A percentile compares a stretch with the other conserved stretches of the same genome.
phyloP scores from a whole-genome alignment of 495 filamentous ascomycete species.

The Tuber calosporum region DNA sequence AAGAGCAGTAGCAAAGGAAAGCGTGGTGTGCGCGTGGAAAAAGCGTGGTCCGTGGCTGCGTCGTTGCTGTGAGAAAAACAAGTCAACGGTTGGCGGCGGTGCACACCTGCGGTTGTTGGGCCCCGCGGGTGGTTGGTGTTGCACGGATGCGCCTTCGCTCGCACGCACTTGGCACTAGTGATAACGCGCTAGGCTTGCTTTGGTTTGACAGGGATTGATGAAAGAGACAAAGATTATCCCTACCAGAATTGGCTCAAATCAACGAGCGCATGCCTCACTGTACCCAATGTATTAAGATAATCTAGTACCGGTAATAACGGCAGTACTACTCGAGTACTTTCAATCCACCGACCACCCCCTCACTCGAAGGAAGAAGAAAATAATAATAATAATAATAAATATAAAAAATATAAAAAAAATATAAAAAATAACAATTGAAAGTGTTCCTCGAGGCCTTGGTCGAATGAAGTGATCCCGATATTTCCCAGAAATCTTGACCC shows the following conservation, averaged over 20 bases:
- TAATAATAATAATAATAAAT: background rate
- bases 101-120: conserved; percentile 8
- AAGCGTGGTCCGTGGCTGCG: conserved; percentile 29
- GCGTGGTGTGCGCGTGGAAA: conserved; percentile 34
- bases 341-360: background rate
- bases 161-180: conserved; percentile 34
- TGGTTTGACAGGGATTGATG: conserved; percentile 31
- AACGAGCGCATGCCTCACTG: conserved; percentile 19
- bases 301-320: background rate
- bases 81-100: conserved; percentile 35
- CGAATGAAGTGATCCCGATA: background rate
- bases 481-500: background rate
- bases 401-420: background rate
- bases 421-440: background rate
- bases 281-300: background rate
- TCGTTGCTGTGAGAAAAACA: conserved; percentile 32
- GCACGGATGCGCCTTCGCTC: conserved; percentile 23
- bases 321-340: background rate
- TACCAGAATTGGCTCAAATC: conserved; percentile 35
- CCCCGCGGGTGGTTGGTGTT: conserved; percentile 27
- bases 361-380: background rate
- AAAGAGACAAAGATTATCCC: conserved; percentile 34
- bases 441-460: background rate
- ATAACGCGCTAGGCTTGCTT: conserved; percentile 30
- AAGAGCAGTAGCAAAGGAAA: conserved; percentile 23